A percentile compares a stretch with the other conserved stretches of the same genome.
phyloP scores from a whole-genome alignment of 768 basidiomycete genomes.

The Mycena vulgaris region DNA sequence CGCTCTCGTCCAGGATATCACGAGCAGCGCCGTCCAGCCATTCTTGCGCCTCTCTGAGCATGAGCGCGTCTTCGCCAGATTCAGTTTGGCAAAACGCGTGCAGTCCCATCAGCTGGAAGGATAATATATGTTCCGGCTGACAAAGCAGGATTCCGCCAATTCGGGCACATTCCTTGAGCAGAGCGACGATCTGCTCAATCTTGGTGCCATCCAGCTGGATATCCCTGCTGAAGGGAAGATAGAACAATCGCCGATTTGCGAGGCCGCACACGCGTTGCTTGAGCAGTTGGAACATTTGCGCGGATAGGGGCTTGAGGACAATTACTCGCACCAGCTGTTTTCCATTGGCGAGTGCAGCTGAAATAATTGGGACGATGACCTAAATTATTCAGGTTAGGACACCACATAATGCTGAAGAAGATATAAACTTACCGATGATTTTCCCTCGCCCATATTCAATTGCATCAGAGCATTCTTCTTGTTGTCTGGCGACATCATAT shows the following conservation, averaged over 20 bases:
- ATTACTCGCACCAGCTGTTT: conserved; percentile 63
- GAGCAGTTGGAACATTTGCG: conserved; percentile 67
- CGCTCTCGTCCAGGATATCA: conserved; percentile 64
- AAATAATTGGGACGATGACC: conserved; percentile 64
- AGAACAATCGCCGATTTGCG: conserved; percentile 62
- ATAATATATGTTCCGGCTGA: conserved; percentile 71
- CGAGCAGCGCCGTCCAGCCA: conserved; percentile 50
- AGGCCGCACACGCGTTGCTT: conserved; percentile 61
- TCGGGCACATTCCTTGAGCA: conserved; percentile 57
- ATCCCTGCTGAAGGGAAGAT: conserved; percentile 66
- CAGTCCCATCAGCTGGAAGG: conserved; percentile 63
- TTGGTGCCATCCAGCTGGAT: conserved; percentile 40
- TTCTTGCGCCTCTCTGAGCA: conserved; percentile 44
- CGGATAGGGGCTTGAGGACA: conserved; percentile 62
- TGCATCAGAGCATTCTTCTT: conserved; percentile 59
- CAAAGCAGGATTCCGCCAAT: conserved; percentile 59
- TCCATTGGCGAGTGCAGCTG: conserved; percentile 59
- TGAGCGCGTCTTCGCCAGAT: background rate
- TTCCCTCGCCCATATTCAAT: conserved; percentile 75
- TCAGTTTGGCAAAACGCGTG: conserved; percentile 1
- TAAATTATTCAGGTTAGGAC: background rate
- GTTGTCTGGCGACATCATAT: conserved; percentile 55
- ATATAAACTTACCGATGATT: conserved; percentile 55
- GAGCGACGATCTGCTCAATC: conserved; percentile 42
- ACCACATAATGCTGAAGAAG: background rate